Evolutionary conservation across 2,329 filamentous ascomycete species (phyloP).

Genomic region (Penicillium sp.): DNA sequence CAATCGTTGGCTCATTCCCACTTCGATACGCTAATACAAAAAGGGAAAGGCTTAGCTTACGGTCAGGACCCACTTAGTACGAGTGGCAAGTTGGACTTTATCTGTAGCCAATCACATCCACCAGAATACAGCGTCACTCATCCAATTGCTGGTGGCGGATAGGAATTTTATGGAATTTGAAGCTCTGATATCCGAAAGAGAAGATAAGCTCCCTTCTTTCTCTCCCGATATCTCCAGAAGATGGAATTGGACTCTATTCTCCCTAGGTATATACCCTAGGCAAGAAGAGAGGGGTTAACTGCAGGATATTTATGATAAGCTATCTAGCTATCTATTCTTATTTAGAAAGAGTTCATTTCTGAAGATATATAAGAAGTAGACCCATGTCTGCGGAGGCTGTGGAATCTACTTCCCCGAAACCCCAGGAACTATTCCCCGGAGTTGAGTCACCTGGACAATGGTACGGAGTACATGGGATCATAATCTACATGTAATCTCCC

Average conservation of each 20-base stretch:
- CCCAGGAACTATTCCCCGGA: slow-evolving; percentile 10
- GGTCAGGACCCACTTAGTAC: slow-evolving; percentile 1
- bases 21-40: not conserved
- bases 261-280: too few species aligned
- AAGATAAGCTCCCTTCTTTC: slow-evolving; percentile 3
- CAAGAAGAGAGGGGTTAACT: not conserved
- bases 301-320: slow-evolving; percentile 2
- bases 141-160: slow-evolving; percentile 21
- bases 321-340: not conserved
- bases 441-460: not conserved
- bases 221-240: not conserved
- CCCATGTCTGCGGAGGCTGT: not conserved
- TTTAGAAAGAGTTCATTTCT: not conserved
- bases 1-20: slow-evolving; percentile 8
- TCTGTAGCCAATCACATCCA: slow-evolving; percentile 11
- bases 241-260: not conserved
- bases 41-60: slow-evolving; percentile 3
- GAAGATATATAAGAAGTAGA: not conserved
- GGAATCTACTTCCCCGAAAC: slow-evolving; percentile 1
- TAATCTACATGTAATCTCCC: not conserved
- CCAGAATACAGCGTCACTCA: not conserved
- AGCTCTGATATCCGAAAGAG: not conserved
- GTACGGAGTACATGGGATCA: not conserved
- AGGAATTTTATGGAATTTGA: not conserved
- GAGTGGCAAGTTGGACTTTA: slow-evolving; percentile 11